Evolutionary conservation across 129 eudicot genomes (phyloP).

Genomic region (Centella asiatica): DNA sequence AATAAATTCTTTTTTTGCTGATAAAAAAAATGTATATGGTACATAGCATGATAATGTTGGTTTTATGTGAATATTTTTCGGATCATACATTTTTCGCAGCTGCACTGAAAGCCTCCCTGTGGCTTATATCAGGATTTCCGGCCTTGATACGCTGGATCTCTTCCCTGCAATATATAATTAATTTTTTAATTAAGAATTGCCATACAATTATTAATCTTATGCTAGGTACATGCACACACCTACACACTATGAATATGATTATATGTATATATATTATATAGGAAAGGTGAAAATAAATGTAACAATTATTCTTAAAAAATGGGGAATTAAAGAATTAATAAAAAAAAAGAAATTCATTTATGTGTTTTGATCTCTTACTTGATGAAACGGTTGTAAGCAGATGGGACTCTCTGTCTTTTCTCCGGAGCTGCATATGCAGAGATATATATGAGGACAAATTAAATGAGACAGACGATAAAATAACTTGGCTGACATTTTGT

Average conservation of each 20-base stretch:
- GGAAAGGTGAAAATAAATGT: too few species aligned
- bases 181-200: too few species aligned
- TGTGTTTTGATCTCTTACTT: too few species aligned
- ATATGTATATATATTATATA: too few species aligned
- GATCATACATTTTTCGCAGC: constrained; percentile 97
- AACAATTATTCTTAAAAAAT: too few species aligned
- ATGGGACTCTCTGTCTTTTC: constrained; percentile 99
- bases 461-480: constrained; percentile 36
- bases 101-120: constrained; percentile 99
- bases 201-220: too few species aligned
- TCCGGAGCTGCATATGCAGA: constrained; percentile 75
- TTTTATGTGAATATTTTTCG: constrained; percentile 18
- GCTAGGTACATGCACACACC: not conserved
- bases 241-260: too few species aligned
- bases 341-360: too few species aligned
- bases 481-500: constrained; percentile 44
- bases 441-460: constrained; percentile 36
- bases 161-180: constrained; percentile 48
- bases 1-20: too few species aligned
- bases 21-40: too few species aligned
- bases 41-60: too few species aligned
- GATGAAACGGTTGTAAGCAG: constrained; percentile 99
- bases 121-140: constrained; percentile 99
- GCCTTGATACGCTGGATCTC: constrained; percentile 99
- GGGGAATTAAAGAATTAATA: too few species aligned